These are phyloP conservation scores for Collybia sordida DNA, from an alignment of 768 basidiomycete genomes.

Conservation along the genomic window DNA sequence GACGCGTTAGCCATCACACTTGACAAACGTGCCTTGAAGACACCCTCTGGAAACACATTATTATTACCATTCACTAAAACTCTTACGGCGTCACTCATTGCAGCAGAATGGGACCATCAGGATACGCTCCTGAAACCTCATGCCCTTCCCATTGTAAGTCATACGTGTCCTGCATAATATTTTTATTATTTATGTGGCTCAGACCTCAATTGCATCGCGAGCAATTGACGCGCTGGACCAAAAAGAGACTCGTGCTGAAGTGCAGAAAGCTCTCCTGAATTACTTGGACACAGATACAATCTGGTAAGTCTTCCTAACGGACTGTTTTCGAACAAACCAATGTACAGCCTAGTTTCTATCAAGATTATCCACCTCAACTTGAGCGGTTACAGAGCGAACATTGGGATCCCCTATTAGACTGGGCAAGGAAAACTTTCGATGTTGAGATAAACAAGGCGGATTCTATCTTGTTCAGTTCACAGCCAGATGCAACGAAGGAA, in stretches of 20 bases:
- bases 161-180: too few species aligned
- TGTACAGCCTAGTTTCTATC: slow-evolving; percentile 64
- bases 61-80: slow-evolving; percentile 68
- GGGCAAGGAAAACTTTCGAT: slow-evolving; percentile 68
- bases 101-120: slow-evolving; percentile 97
- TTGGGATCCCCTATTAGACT: slow-evolving; percentile 87
- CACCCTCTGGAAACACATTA: slow-evolving; percentile 79
- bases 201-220: slow-evolving; percentile 92
- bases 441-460: slow-evolving; percentile 68
- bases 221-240: slow-evolving; percentile 81
- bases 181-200: slow-evolving; percentile 5
- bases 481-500: slow-evolving; percentile 66
- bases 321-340: background rate
- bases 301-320: slow-evolving; percentile 48
- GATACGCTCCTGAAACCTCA: slow-evolving; percentile 82
- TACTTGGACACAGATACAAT: slow-evolving; percentile 96
- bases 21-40: slow-evolving; percentile 84
- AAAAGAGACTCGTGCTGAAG: slow-evolving; percentile 52
- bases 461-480: slow-evolving; percentile 69
- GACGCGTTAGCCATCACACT: slow-evolving; percentile 64
- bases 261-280: slow-evolving; percentile 67
- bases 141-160: slow-evolving; percentile 82
- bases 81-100: slow-evolving; percentile 81
- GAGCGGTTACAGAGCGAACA: slow-evolving; percentile 76
- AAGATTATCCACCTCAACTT: slow-evolving; percentile 72